Percentiles rank a stretch among this genome's conserved stretches.
These are phyloP conservation scores for Aspergillus ostianus DNA, from an alignment of 495 filamentous ascomycete species.

Conservation along the genomic window DNA sequence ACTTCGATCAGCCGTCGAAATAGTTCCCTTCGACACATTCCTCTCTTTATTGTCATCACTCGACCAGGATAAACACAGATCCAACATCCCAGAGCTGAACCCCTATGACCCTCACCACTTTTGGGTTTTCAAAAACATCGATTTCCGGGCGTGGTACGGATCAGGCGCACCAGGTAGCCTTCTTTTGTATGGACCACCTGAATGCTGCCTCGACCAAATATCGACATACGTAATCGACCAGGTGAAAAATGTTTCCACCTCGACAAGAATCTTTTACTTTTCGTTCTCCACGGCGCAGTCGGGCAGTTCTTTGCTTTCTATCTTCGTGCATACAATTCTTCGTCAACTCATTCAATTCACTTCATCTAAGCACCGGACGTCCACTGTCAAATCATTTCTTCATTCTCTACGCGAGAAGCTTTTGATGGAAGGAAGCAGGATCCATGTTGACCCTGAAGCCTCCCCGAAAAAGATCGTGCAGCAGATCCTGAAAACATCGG, in stretches of 20 bases:
- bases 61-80: background rate
- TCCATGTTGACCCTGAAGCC: background rate
- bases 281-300: background rate
- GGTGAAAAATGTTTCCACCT: background rate
- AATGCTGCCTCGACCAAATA: background rate
- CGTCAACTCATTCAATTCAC: background rate
- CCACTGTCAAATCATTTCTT: background rate
- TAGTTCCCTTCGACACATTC: background rate
- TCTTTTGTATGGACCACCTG: background rate
- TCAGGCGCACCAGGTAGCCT: background rate
- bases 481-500: background rate
- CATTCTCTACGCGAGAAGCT: background rate
- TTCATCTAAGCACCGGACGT: background rate
- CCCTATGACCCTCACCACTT: background rate
- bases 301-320: background rate
- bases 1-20: slow-evolving; percentile 3
- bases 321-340: background rate
- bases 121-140: slow-evolving; percentile 2
- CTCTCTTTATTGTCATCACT: background rate
- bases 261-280: background rate
- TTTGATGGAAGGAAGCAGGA: background rate
- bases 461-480: background rate
- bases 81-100: background rate
- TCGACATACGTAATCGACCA: background rate
- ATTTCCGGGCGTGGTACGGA: background rate